A percentile compares a stretch with the other conserved stretches of the same genome.
These are phyloP conservation scores for Colletotrichum shisoi DNA, from an alignment of 2,329 filamentous ascomycete genomes.

Conservation along the genomic window DNA sequence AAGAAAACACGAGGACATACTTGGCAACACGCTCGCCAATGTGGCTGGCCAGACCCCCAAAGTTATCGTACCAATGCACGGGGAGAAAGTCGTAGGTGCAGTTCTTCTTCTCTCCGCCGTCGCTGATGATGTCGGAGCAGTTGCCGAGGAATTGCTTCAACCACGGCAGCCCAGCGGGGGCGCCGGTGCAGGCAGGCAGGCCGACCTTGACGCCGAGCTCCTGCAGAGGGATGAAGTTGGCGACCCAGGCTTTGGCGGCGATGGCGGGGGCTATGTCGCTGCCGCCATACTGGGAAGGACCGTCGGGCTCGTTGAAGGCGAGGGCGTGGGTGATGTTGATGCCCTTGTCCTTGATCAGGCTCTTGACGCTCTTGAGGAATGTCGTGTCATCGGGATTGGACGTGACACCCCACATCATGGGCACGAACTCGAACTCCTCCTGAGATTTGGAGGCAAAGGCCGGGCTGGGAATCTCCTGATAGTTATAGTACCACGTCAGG, in stretches of 20 bases:
- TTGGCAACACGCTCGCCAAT: conserved; percentile 65
- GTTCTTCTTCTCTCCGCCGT: conserved; percentile 51
- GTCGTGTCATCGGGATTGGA: conserved; percentile 59
- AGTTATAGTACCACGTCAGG: conserved; percentile 89
- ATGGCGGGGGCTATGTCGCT: conserved; percentile 65
- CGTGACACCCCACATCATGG: conserved; percentile 78
- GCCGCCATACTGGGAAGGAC: conserved; percentile 63
- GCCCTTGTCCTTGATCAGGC: conserved; percentile 59
- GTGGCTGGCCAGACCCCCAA: conserved; percentile 71
- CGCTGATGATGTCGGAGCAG: conserved; percentile 67
- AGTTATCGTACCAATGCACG: conserved; percentile 74
- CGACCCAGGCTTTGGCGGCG: conserved; percentile 75
- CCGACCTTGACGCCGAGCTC: conserved; percentile 72
- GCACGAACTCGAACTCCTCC: conserved; percentile 74
- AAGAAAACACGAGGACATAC: conserved; percentile 44
- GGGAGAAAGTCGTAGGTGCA: conserved; percentile 71
- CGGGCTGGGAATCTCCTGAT: conserved; percentile 64
- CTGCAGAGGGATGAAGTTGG: conserved; percentile 73
- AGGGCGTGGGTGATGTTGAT: conserved; percentile 72
- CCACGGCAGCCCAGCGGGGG: conserved; percentile 69
- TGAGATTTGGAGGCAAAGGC: conserved; percentile 59
- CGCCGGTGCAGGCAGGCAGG: conserved; percentile 74
- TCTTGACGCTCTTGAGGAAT: conserved; percentile 68
- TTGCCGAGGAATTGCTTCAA: conserved; percentile 57
- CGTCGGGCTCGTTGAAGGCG: conserved; percentile 83